phyloP scores from a whole-genome alignment of 306 rosid species.

The Sphenostylis stenocarpa region DNA sequence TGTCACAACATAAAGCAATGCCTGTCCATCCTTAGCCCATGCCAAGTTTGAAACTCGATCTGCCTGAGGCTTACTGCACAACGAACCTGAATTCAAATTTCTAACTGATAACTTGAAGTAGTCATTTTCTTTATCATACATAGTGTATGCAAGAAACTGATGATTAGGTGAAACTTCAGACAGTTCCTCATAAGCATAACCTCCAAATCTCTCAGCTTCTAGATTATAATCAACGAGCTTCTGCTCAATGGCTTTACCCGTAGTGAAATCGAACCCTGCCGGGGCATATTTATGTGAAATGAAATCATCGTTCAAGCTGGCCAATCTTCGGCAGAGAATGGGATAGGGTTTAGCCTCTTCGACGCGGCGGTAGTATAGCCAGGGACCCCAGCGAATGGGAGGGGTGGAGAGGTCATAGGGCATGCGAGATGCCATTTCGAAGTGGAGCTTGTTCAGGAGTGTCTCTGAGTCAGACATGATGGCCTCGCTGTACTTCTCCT shows the following conservation, averaged over 20 bases:
- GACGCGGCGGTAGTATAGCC: slow-evolving; percentile 74
- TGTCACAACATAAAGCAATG: slow-evolving; percentile 83
- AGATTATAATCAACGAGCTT: slow-evolving; percentile 80
- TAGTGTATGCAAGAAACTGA: slow-evolving; percentile 82
- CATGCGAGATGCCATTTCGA: slow-evolving; percentile 87
- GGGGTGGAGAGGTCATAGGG: slow-evolving; percentile 82
- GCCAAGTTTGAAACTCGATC: slow-evolving; percentile 83
- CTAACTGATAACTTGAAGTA: slow-evolving; percentile 77
- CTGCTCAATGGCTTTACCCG: slow-evolving; percentile 92
- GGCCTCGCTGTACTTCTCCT: slow-evolving; percentile 87
- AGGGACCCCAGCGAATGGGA: slow-evolving; percentile 90
- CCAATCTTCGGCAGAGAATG: slow-evolving; percentile 74
- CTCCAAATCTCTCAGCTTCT: slow-evolving; percentile 92
- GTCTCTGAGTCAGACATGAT: slow-evolving; percentile 70
- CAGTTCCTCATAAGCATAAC: slow-evolving; percentile 89
- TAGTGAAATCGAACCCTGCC: slow-evolving; percentile 81
- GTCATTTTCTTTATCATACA: slow-evolving; percentile 90
- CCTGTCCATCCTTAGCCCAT: slow-evolving; percentile 88
- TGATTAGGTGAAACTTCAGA: slow-evolving; percentile 89
- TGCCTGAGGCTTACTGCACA: slow-evolving; percentile 87
- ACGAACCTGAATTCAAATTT: slow-evolving; percentile 88
- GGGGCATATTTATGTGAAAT: slow-evolving; percentile 76
- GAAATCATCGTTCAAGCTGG: slow-evolving; percentile 76
- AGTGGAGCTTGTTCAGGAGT: slow-evolving; percentile 73
- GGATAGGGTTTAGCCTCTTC: slow-evolving; percentile 91